Base-by-base conservation (phyloP, 106 monocot species). In the Hemerocallis citrina region DNA sequence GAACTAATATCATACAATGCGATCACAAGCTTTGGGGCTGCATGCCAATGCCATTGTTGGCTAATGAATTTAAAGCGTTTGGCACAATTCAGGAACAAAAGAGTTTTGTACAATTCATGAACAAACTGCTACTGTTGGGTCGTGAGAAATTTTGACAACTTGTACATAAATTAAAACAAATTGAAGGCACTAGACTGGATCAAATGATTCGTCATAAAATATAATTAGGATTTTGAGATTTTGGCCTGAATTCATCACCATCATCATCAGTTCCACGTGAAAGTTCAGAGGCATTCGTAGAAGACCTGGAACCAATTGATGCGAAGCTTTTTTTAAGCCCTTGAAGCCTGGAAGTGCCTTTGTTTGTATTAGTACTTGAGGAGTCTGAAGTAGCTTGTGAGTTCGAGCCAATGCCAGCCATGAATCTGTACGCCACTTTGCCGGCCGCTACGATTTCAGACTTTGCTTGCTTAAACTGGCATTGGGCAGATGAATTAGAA, bases 391-490 rank as follows among this genome's bases (percentile, higher is more conserved):
- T 49, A 23, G 68, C 33, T 59, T 55, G 57, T 5, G 72, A 70
- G 48, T 75, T 89, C 10, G 86, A 55, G 17, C 80, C 70, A 34
- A 85, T 39, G 30, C 80, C 77, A 14, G 70, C 71, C 42, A 95
- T 45, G 63, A 86, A 89, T 67, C 65, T 79, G 68, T 95, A 95
- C 16, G 86, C 94, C 22, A 86, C 85, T 77, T 72, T 82, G 69
- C 94, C 86, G 11, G 83, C 94, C n/a, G 79, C 71, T 17, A 95
- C 74, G 21, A 95, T 83, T 62, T 86, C 94, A 39, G 77, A 70
- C 66, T 86, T 95, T 27, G 94, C 94, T 74, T 85, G 85, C 58
- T 78, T 71, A 10, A 95, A 63, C 94, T 95, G 86, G 23, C 33
- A 34, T 33, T 6, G 47, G 17, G 47, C 17, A n/a, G n/a, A n/a